Evolutionary conservation across 2,329 filamentous ascomycete genomes (phyloP), one percentile per base, ranked within the genome.

Genomic region (Colletotrichum chrysophilum): DNA sequence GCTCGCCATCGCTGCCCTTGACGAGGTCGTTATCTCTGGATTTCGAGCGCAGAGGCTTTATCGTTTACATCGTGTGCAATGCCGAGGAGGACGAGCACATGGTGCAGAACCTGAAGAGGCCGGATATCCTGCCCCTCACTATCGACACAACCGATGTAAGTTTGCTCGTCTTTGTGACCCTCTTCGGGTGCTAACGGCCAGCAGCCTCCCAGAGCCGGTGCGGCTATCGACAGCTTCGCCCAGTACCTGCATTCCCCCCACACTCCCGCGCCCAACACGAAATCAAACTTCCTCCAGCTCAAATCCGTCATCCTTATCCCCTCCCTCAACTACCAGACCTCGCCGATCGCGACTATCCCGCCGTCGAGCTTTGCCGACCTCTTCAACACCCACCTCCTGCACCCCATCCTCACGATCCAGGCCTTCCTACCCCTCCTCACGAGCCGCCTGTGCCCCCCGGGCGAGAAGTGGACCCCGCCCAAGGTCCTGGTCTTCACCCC

Each of bases 321-420:
- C 4, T 94, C 93, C 28, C 88, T 94, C 28, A 92, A 94, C 81
- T 97, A 96, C 83, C 94, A 95, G 68, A 93, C 94, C 30, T 95
- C 94, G 5, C 94, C 95, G 24, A 94, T 98, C 77, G 95, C 96
- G 77, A 96, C 95, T 5, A 93, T 98, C 75, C 92, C 95, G 8
- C 93, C 95, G 0, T 94, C 95, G 34, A 93, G 92, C 80, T 97
- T 98, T 87, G 95, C 95, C 78, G 95, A 98, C 82, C 93, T 96
- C 38, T 92, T 98, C 83, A 98, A 98, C 84, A 96, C 95, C 18
- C 96, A 98, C 81, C 91, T 99, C 14, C 90, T 98, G 70, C 94
- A 96, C 73, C 96, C 96, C 2, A 95, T 98, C 78, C 91, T 98
- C 68, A 96, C 94, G 7, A 93, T 96, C 52, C 96, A 98, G 85